phyloP scores from a whole-genome alignment of 1,284 basidiomycete genomes.

The Chalciporus sp. region DNA sequence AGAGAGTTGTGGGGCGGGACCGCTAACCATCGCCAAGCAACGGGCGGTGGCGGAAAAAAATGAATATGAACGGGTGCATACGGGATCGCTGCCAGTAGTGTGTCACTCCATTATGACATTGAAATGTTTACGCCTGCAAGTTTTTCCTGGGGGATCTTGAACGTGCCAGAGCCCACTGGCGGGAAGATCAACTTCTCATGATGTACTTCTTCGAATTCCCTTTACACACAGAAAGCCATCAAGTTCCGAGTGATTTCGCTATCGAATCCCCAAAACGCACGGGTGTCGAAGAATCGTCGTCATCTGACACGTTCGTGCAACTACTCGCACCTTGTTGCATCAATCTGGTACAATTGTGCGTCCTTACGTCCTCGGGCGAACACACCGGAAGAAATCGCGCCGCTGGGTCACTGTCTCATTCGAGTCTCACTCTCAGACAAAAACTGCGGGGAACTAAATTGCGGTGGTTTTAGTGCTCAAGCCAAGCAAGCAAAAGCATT shows the following conservation, averaged over 20 bases:
- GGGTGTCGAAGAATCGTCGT: neutral
- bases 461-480: neutral
- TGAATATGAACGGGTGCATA: neutral
- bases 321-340: neutral
- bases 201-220: too few relatives aligned
- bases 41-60: neutral
- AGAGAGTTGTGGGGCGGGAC: conserved; percentile 17
- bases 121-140: too few relatives aligned
- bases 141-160: too few relatives aligned
- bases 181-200: too few relatives aligned
- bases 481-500: neutral
- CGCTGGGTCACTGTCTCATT: too few relatives aligned
- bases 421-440: too few relatives aligned
- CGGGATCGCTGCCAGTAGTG: too few relatives aligned
- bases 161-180: too few relatives aligned
- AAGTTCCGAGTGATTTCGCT: neutral
- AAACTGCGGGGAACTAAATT: neutral
- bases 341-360: neutral
- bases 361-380: neutral
- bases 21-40: conserved; percentile 2
- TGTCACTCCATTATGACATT: too few relatives aligned
- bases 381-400: neutral
- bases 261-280: neutral
- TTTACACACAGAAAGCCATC: too few relatives aligned
- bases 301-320: neutral